These are phyloP conservation scores for Narthecium ossifragum DNA, from an alignment of 106 monocot genomes.

Conservation along the genomic window DNA sequence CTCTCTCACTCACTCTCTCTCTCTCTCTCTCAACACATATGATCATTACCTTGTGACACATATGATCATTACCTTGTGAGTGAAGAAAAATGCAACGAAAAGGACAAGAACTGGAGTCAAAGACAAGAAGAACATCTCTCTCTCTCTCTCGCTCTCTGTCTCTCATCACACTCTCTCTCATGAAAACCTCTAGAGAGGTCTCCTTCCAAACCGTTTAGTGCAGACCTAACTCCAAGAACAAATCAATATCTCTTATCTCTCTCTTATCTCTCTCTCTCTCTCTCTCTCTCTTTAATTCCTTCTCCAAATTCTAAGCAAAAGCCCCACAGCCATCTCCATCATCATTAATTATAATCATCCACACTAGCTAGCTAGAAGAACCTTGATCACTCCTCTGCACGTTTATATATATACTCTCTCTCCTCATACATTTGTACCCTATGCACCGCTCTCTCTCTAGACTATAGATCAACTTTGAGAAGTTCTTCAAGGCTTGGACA, in stretches of 20 bases:
- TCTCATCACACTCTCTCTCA: background rate
- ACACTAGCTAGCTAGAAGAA: conserved; percentile 10
- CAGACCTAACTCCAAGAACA: conserved; percentile 19
- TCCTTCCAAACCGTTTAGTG: conserved; percentile 31
- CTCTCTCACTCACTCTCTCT: background rate
- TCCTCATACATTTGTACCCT: too few species aligned
- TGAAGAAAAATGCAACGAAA: conserved; percentile 68
- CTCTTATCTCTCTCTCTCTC: too few species aligned
- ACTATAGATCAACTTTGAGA: background rate
- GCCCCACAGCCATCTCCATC: conserved; percentile 45
- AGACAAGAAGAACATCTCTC: conserved; percentile 43
- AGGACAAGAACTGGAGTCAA: conserved; percentile 69
- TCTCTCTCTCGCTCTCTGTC: conserved; percentile 5
- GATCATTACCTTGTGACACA: conserved; percentile 56
- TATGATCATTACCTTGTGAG: conserved; percentile 51
- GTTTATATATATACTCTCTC: conserved; percentile 14
- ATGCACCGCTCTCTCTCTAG: too few species aligned
- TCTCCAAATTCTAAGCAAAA: conserved; percentile 64
- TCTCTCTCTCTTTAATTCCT: conserved; percentile 24
- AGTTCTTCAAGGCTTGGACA: background rate
- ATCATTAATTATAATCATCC: conserved; percentile 30
- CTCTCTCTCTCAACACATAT: background rate
- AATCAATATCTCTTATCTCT: too few species aligned
- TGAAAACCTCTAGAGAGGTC: background rate
- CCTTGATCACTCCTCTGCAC: conserved; percentile 3